phyloP scores from a whole-genome alignment of 2,329 filamentous ascomycete genomes.

The Neofusicoccum parvum region DNA sequence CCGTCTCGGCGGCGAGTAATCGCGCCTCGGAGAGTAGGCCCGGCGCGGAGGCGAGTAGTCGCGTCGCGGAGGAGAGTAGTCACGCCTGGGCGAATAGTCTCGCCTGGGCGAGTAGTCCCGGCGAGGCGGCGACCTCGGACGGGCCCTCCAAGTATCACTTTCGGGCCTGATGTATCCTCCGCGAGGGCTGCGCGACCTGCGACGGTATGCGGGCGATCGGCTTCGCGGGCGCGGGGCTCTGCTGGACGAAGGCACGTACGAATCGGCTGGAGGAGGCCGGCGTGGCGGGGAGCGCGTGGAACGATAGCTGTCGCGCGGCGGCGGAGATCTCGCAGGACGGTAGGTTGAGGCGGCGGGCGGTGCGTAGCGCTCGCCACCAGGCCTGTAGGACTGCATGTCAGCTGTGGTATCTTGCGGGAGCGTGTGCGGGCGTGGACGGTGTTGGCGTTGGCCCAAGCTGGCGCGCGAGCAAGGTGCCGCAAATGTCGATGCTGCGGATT shows the following conservation, averaged over 20 bases:
- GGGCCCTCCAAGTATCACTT: constrained; percentile 45
- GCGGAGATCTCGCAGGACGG: constrained; percentile 22
- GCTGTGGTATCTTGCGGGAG: neutral
- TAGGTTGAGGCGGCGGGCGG: constrained; percentile 12
- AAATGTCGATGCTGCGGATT: constrained; percentile 18
- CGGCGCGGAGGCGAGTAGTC: constrained; percentile 42
- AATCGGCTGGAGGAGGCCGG: constrained; percentile 41
- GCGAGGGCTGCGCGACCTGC: constrained; percentile 44
- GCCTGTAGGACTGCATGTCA: constrained; percentile 17
- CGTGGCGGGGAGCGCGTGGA: constrained; percentile 37
- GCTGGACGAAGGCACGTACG: constrained; percentile 40
- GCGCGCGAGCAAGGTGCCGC: constrained; percentile 17
- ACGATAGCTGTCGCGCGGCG: constrained; percentile 39
- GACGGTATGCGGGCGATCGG: constrained; percentile 39
- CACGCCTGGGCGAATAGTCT: constrained; percentile 31
- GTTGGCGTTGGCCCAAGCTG: constrained; percentile 20
- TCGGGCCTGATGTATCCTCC: constrained; percentile 32
- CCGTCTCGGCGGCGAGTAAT: constrained; percentile 19
- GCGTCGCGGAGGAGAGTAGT: constrained; percentile 19
- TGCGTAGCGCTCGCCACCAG: constrained; percentile 21
- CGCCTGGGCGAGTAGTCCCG: constrained; percentile 43
- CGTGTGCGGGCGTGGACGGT: constrained; percentile 5
- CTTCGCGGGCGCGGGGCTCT: constrained; percentile 40
- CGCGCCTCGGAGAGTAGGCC: constrained; percentile 47
- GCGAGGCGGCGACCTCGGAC: constrained; percentile 53